Base-by-base conservation (phyloP, 345 rosid species). In the Dipteronia sinensis region DNA sequence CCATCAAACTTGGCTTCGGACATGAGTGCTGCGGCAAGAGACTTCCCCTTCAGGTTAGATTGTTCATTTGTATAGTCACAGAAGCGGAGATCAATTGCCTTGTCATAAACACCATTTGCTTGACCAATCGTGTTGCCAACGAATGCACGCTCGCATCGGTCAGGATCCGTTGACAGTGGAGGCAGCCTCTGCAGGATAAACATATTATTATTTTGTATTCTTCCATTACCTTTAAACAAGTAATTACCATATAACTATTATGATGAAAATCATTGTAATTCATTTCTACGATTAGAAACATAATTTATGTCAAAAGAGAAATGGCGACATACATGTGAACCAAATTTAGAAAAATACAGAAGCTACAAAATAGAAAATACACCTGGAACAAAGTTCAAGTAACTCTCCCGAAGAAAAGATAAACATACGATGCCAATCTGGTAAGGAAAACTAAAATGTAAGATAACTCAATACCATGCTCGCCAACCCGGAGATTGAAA, bases 101-200 rank as follows among this genome's bases (percentile, higher is more conserved):
- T 95, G 90, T 95, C 99, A 74, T 95, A 95, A 34, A 95, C 98
- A 1, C 99, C 98, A 77, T 95, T 95, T 59, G 99, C 98, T 84
- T 95, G 99, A 38, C 99, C 99, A 69, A 95, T 93, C 3, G 99
- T 95, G 88, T 95, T 95, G 40, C 99, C 99, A 51, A 93, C 87
- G 61, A 81, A 95, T 7, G 99, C 99, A 81, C 88, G 89, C 85
- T 93, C 93, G 71, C 98, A 95, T 10, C 97, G 88, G 81, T 91
- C 75, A 29, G 99, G 95, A 46, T 95, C 98, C 51, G 94, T 89
- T 63, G 97, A 95, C 65, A 95, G 87, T 8, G 99, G 98, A 44
- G 99, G 99, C 77, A 95, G 86, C 82, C 99, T 92, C 99, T 95
- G 92, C 76, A 74, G 76, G 27, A 22, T 29, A 77, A 87, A 66